A percentile compares a stretch with the other conserved stretches of the same genome.
These are phyloP conservation scores for Citeromyces hawaiiensis DNA, from an alignment of 1,139 yeast species.

Conservation along the genomic window DNA sequence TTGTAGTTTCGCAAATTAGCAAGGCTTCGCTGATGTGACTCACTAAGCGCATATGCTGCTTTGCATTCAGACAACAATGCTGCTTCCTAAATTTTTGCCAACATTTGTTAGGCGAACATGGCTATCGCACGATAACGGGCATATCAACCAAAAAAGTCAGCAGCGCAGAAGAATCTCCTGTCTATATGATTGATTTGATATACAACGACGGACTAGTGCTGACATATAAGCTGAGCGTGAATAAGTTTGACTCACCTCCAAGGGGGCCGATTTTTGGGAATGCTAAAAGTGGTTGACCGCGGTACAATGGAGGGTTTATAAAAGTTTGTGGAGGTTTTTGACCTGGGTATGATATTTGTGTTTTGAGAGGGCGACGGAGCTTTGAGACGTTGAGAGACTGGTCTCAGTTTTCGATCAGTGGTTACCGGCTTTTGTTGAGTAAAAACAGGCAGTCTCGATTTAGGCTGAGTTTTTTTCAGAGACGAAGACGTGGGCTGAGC, in stretches of 20 bases:
- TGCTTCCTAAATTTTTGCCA: slow-evolving; percentile 28
- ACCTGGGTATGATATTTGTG: neutral
- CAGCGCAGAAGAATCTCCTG: slow-evolving; percentile 1
- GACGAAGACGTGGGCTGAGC: neutral
- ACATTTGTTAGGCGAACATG: slow-evolving; percentile 8
- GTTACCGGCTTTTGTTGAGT: neutral
- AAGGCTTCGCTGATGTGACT: slow-evolving; percentile 42
- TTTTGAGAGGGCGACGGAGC: neutral
- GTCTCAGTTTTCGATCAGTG: neutral
- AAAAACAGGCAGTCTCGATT: neutral
- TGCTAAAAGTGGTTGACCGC: neutral
- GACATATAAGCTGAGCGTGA: slow-evolving; percentile 8
- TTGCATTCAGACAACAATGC: slow-evolving; percentile 49
- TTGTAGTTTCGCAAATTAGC: slow-evolving; percentile 48
- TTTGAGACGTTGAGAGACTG: neutral
- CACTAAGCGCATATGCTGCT: slow-evolving; percentile 41
- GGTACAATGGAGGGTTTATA: neutral
- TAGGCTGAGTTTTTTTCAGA: neutral
- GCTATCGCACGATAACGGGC: slow-evolving; percentile 13
- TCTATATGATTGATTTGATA: slow-evolving; percentile 8
- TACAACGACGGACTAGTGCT: slow-evolving; percentile 13
- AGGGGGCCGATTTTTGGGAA: neutral
- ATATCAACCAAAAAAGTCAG: slow-evolving; percentile 7
- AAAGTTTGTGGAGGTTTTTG: neutral
- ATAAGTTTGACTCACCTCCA: slow-evolving; percentile 1